phyloP scores from a whole-genome alignment of 2,329 filamentous ascomycete genomes.

The Alternaria dauci region DNA sequence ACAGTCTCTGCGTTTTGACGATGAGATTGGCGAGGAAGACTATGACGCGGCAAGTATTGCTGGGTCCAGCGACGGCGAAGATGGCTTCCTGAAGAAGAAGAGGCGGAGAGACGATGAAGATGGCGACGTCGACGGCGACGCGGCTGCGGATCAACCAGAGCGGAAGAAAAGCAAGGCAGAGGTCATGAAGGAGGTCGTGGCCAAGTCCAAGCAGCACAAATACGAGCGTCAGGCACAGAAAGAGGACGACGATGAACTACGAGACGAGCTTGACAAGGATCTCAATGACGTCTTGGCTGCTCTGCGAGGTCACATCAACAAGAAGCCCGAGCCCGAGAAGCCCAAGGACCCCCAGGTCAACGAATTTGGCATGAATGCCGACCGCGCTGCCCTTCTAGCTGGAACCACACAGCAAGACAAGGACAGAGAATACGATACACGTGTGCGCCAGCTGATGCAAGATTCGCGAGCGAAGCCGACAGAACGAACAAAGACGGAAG shows the following conservation, averaged over 20 bases:
- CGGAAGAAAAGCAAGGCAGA: constrained; percentile 95
- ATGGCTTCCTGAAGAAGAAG: constrained; percentile 53
- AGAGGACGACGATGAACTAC: constrained; percentile 89
- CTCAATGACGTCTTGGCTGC: constrained; percentile 78
- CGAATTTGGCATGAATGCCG: constrained; percentile 63
- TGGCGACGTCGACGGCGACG: constrained; percentile 49
- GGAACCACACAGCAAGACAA: constrained; percentile 71
- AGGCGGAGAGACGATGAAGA: constrained; percentile 59
- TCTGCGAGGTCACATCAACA: constrained; percentile 66
- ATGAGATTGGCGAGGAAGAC: constrained; percentile 67
- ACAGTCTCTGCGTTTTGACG: constrained; percentile 72
- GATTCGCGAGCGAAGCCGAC: constrained; percentile 87
- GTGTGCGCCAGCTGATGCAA: constrained; percentile 80
- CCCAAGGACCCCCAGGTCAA: constrained; percentile 50
- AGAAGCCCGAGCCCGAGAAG: constrained; percentile 55
- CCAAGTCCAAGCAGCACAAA: constrained; percentile 95
- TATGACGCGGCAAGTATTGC: constrained; percentile 80
- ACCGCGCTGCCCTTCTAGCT: constrained; percentile 67
- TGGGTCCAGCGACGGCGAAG: constrained; percentile 53
- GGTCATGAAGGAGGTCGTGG: constrained; percentile 97
- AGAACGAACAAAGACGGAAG: constrained; percentile 78
- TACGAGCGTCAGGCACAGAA: constrained; percentile 92
- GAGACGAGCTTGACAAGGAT: constrained; percentile 84
- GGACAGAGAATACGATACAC: constrained; percentile 87
- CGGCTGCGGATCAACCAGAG: constrained; percentile 68